Conservation (phyloP, 2,329 filamentous ascomycete species). For the Pseudogymnoascus sp. region DNA sequence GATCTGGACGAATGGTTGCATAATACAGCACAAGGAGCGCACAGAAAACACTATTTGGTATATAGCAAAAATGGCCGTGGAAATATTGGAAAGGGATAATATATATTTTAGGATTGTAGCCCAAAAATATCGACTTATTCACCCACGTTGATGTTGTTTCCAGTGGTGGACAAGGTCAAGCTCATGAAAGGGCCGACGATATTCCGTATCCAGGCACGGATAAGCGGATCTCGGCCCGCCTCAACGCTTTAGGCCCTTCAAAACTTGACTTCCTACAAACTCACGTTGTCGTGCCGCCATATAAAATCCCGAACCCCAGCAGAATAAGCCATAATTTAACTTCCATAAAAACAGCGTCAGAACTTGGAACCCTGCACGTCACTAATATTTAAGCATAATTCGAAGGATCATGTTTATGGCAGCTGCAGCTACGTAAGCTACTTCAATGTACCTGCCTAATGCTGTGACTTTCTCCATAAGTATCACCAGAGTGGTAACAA, state of each 20-base stretch:
- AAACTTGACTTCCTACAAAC: not conserved
- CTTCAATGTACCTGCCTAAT: not conserved
- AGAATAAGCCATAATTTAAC: not conserved
- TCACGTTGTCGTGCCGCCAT: not conserved
- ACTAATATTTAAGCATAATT: not conserved
- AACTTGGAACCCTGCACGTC: not conserved
- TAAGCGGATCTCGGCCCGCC: not conserved
- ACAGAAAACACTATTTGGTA: not conserved
- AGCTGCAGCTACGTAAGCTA: not conserved
- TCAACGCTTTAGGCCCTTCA: not conserved
- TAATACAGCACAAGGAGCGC: not conserved
- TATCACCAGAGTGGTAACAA: not conserved
- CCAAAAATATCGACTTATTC: not conserved
- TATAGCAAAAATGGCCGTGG: not conserved
- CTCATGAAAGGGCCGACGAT: not conserved
- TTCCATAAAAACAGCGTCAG: not conserved
- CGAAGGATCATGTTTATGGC: not conserved
- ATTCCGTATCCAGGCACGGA: not conserved
- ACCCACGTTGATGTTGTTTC: not conserved
- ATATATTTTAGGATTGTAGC: not conserved
- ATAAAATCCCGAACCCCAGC: not conserved
- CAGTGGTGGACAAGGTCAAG: not conserved
- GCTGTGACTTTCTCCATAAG: not conserved
- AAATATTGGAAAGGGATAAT: not conserved
- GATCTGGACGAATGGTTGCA: not conserved